phyloP scores from a whole-genome alignment of 1,284 basidiomycete genomes.

The Anthracocystis panici-leucophaei region DNA sequence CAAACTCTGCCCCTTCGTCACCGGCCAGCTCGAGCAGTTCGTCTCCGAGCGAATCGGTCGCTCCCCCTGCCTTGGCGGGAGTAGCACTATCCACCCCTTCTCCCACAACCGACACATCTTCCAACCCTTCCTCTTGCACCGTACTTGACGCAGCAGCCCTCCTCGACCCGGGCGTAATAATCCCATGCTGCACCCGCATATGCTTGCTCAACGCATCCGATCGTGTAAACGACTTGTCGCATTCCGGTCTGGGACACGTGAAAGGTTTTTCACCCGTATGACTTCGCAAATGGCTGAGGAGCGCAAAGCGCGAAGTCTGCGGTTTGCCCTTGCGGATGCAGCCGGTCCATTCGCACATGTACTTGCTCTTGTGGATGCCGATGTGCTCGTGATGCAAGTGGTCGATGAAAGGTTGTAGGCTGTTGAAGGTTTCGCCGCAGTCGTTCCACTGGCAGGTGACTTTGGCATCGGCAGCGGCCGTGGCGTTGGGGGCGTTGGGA shows the following conservation, averaged over 20 bases:
- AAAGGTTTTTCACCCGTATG: constrained; percentile 94
- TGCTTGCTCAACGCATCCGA: constrained; percentile 91
- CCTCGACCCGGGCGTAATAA: constrained; percentile 50
- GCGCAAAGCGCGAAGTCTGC: constrained; percentile 86
- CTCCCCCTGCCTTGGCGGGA: constrained; percentile 10
- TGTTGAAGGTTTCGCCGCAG: constrained; percentile 78
- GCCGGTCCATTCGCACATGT: constrained; percentile 87
- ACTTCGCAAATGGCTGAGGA: constrained; percentile 81
- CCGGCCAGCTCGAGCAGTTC: constrained; percentile 59
- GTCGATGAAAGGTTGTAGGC: constrained; percentile 79
- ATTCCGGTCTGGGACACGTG: constrained; percentile 84
- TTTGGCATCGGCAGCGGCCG: constrained; percentile 28
- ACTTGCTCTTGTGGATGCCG: constrained; percentile 85
- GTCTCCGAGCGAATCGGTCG: constrained; percentile 41
- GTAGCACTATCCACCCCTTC: constrained; percentile 21
- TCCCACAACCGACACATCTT: constrained; percentile 32
- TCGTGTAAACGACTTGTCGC: constrained; percentile 91
- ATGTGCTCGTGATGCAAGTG: constrained; percentile 83
- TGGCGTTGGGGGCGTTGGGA: constrained; percentile 16
- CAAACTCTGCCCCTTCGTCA: constrained; percentile 29
- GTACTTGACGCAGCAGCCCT: constrained; percentile 29
- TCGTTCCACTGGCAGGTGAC: constrained; percentile 79
- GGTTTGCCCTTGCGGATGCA: constrained; percentile 82
- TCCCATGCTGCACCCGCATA: constrained; percentile 84
- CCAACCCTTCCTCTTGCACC: constrained; percentile 25